These are phyloP conservation scores for Glaciozyma martinii DNA, from an alignment of 768 basidiomycete genomes.

Conservation along the genomic window DNA sequence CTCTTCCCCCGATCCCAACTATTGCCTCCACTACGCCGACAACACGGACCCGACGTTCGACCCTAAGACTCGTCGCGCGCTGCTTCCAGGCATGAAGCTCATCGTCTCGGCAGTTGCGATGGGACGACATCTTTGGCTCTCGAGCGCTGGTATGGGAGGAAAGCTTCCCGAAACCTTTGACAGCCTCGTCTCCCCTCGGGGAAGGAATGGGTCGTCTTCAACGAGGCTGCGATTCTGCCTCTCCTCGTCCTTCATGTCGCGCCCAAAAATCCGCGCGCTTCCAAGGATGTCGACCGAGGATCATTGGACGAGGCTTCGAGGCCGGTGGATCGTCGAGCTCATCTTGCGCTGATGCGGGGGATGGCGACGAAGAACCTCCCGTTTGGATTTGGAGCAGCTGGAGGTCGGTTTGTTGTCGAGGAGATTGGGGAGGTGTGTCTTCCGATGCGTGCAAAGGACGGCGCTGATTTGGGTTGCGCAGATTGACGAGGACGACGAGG, in stretches of 20 bases:
- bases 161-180: neutral
- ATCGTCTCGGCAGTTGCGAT: neutral
- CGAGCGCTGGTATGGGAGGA: neutral
- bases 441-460: neutral
- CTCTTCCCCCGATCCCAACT: neutral
- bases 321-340: neutral
- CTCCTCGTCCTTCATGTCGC: neutral
- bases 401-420: neutral
- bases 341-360: neutral
- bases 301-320: neutral
- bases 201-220: neutral
- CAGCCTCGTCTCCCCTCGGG: neutral
- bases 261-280: neutral
- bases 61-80: neutral
- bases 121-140: neutral
- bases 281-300: neutral
- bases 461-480: neutral
- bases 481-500: neutral
- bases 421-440: neutral
- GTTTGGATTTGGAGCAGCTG: neutral
- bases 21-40: neutral
- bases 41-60: neutral
- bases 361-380: neutral
- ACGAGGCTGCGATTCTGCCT: neutral
- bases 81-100: neutral